Conservation (phyloP, 2,329 filamentous ascomycete genomes). For the Xylaria sp. region DNA sequence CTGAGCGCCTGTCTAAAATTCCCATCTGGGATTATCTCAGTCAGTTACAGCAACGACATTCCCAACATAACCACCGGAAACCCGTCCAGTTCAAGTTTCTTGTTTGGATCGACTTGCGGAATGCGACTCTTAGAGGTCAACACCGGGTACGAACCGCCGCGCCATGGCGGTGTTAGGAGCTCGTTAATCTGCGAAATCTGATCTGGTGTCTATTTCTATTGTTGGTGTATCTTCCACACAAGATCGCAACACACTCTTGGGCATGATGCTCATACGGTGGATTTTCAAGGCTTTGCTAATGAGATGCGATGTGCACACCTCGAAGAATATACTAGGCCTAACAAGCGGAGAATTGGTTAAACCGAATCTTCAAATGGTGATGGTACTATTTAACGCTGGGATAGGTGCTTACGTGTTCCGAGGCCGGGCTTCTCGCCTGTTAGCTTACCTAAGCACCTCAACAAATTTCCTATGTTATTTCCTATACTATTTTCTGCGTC, state of each 20-base stretch:
- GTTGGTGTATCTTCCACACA: background rate
- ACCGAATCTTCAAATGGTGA: too few relatives aligned
- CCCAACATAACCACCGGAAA: background rate
- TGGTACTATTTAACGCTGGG: background rate
- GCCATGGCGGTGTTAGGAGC: background rate
- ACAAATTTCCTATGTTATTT: too few relatives aligned
- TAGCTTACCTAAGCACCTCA: too few relatives aligned
- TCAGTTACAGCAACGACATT: background rate
- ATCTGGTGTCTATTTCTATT: background rate
- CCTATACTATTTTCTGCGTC: too few relatives aligned
- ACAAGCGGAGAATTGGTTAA: background rate
- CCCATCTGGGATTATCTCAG: background rate
- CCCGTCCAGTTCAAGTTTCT: slow-evolving; percentile 10
- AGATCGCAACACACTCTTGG: background rate
- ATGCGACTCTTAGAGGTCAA: background rate
- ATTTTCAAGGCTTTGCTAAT: too few relatives aligned
- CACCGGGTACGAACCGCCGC: background rate
- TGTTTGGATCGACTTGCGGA: background rate
- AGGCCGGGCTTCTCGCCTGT: background rate
- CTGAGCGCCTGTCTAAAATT: background rate
- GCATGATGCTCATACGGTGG: background rate
- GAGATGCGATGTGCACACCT: too few relatives aligned
- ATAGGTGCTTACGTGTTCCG: background rate
- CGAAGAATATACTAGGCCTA: too few relatives aligned
- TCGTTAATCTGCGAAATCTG: background rate